These are phyloP conservation scores for Prunus salicina DNA, from an alignment of 306 rosid genomes.

Conservation along the genomic window DNA sequence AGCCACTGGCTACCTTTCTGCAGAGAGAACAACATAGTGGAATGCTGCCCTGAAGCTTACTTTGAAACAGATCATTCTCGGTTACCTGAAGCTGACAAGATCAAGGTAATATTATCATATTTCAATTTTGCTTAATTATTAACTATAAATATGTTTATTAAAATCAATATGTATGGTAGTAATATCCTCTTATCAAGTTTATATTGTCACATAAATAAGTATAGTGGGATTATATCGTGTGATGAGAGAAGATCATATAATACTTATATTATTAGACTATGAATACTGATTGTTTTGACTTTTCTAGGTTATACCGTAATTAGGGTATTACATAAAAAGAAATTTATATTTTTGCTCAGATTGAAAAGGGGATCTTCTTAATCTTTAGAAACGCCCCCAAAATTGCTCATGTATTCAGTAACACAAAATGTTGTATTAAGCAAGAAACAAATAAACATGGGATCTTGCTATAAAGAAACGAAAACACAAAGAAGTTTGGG, in stretches of 20 bases:
- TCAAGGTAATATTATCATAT: slow-evolving; percentile 27
- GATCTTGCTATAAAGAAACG: background rate
- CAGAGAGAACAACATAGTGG: slow-evolving; percentile 21
- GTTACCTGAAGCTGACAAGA: slow-evolving; percentile 12
- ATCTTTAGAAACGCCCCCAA: background rate
- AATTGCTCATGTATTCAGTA: background rate
- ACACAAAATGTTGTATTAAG: too few relatives aligned
- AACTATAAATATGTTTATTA: background rate
- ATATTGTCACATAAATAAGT: too few relatives aligned
- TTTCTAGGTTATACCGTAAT: too few relatives aligned
- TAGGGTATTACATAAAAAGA: too few relatives aligned
- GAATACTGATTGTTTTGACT: too few relatives aligned
- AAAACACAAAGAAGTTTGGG: background rate
- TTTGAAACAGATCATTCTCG: slow-evolving; percentile 13
- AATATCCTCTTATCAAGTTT: too few relatives aligned
- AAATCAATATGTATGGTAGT: too few relatives aligned
- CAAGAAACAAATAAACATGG: background rate
- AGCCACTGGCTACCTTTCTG: slow-evolving; percentile 45
- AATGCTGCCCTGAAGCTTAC: slow-evolving; percentile 31
- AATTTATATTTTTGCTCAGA: too few relatives aligned
- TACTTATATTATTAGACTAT: too few relatives aligned
- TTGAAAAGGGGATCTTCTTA: background rate
- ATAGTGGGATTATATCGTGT: too few relatives aligned
- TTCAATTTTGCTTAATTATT: background rate
- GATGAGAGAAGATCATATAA: too few relatives aligned